phyloP scores from a whole-genome alignment of 2,329 filamentous ascomycete species.

The Didymella pinodella region DNA sequence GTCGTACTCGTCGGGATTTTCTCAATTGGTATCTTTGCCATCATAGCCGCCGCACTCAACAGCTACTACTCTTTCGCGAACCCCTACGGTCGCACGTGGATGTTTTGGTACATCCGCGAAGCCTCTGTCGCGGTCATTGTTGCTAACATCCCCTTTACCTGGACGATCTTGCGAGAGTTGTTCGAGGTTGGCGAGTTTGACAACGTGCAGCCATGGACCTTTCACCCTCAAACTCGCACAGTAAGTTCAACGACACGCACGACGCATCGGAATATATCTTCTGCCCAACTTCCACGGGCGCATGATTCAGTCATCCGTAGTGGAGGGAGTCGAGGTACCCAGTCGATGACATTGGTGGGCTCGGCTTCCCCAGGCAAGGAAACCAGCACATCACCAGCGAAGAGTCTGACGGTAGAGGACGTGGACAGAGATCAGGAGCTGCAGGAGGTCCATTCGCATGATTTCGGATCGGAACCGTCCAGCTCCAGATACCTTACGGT shows the following conservation, averaged over 20 bases:
- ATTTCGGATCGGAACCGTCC: background rate
- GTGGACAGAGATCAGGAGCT: constrained; percentile 1
- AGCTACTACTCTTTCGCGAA: constrained; percentile 53
- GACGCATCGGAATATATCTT: constrained; percentile 20
- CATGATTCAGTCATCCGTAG: constrained; percentile 17
- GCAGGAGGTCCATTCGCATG: background rate
- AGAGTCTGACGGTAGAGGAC: constrained; percentile 13
- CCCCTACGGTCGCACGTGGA: constrained; percentile 40
- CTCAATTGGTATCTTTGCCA: constrained; percentile 61
- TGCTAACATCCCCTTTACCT: constrained; percentile 61
- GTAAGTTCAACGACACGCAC: constrained; percentile 33
- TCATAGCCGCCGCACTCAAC: constrained; percentile 59
- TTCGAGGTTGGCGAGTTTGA: constrained; percentile 53
- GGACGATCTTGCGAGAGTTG: constrained; percentile 60
- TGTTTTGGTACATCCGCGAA: constrained; percentile 46
- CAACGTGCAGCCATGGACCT: constrained; percentile 36
- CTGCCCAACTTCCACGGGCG: constrained; percentile 17
- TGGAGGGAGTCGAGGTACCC: constrained; percentile 19
- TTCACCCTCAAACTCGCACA: constrained; percentile 39
- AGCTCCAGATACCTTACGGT: background rate
- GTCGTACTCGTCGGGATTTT: constrained; percentile 65
- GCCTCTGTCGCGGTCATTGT: constrained; percentile 51
- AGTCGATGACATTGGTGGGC: constrained; percentile 27
- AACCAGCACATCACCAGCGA: constrained; percentile 2
- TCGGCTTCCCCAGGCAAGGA: constrained; percentile 23